phyloP scores from a whole-genome alignment of 768 basidiomycete genomes.

The Termitomyces sp. region DNA sequence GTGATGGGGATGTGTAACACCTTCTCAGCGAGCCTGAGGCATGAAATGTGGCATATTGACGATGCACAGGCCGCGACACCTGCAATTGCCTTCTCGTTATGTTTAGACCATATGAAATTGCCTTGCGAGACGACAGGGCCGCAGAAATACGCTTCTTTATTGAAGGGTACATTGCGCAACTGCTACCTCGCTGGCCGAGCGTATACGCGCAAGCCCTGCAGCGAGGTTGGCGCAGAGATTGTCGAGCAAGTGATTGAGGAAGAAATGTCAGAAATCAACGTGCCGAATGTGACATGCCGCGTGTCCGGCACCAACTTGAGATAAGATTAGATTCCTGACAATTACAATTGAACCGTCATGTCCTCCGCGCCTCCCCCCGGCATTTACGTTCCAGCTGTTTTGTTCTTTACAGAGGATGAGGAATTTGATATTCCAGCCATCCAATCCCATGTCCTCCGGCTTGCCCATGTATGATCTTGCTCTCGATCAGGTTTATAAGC shows the following conservation, averaged over 20 bases:
- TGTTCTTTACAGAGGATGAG: constrained; percentile 70
- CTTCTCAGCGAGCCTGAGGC: constrained; percentile 53
- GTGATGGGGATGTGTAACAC: constrained; percentile 42
- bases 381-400: constrained; percentile 75
- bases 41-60: constrained; percentile 57
- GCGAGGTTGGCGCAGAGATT: constrained; percentile 1
- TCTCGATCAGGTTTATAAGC: constrained; percentile 17
- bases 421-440: constrained; percentile 69
- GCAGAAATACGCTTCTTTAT: constrained; percentile 18
- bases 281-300: constrained; percentile 15
- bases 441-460: constrained; percentile 66
- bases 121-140: constrained; percentile 36
- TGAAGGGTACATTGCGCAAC: constrained; percentile 18
- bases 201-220: not conserved
- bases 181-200: constrained; percentile 2
- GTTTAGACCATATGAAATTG: constrained; percentile 53
- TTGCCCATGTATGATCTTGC: constrained; percentile 56
- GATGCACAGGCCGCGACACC: constrained; percentile 45
- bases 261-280: constrained; percentile 5
- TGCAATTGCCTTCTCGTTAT: constrained; percentile 34
- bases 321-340: constrained; percentile 21
- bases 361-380: constrained; percentile 58
- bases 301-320: constrained; percentile 9
- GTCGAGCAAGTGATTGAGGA: not conserved
- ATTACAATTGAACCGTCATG: constrained; percentile 8